These are phyloP conservation scores for Rhytidiadelphus loreus DNA, from an alignment of 225 moss, liverwort and hornwort genomes.

Conservation along the genomic window DNA sequence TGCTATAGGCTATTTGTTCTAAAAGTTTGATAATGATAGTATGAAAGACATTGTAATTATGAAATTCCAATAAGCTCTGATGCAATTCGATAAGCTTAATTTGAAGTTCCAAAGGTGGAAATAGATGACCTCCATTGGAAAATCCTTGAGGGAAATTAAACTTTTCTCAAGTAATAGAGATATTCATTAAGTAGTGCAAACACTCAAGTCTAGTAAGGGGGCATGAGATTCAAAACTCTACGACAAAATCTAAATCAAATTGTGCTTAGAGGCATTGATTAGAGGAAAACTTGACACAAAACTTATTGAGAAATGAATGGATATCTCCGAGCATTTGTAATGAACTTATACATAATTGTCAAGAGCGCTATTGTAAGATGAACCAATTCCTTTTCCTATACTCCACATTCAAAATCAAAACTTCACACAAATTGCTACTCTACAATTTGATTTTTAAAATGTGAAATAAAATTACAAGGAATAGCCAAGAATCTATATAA, in stretches of 20 bases:
- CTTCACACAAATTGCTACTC: background rate
- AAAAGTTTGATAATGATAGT: background rate
- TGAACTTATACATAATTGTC: too few relatives aligned
- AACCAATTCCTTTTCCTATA: background rate
- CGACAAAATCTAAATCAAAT: background rate
- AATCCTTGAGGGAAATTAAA: too few relatives aligned
- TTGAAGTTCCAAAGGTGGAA: background rate
- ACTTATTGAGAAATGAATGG: background rate
- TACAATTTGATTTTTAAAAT: too few relatives aligned
- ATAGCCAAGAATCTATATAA: background rate
- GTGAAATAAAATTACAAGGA: background rate
- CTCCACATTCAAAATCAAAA: background rate
- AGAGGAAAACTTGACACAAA: background rate
- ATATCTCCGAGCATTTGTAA: too few relatives aligned
- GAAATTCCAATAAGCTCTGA: background rate
- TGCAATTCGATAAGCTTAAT: background rate
- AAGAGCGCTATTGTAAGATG: background rate
- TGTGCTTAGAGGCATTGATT: background rate
- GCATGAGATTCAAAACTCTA: background rate
- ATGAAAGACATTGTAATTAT: background rate
- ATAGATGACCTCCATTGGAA: accelerated
- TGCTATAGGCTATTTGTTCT: too few relatives aligned
- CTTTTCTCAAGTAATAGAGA: background rate
- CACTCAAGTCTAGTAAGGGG: too few relatives aligned
- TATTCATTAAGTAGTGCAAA: background rate